Base-by-base conservation (phyloP, 2,329 filamentous ascomycete species). In the Hymenoscyphus occultus region DNA sequence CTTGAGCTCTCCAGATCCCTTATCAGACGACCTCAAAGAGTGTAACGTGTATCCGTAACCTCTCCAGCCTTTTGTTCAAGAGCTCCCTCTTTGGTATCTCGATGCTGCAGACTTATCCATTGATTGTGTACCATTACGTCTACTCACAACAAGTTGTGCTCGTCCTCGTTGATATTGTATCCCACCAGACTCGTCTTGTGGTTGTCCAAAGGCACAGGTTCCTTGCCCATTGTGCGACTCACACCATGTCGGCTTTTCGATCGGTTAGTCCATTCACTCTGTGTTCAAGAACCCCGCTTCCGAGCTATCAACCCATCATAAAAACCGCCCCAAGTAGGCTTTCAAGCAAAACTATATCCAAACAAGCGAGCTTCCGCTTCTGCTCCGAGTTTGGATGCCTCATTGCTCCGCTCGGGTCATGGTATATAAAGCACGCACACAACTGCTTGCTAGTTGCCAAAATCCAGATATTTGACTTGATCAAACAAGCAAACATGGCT, bases 221-320 rank as follows among this genome's bases (percentile, higher is more conserved):
- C 16, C n/a, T 45, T 9, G 16, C 42, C n/a, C n/a, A 9, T 45
- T 51, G 45, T 51, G 10, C 45, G 22, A 51, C 45, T 19, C 3
- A 22, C 19, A 12, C 57, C 64, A 66, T 32, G 68, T 71, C 66
- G 70, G 69, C 61, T 67, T 65, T 60, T 63, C 64, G 60, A 66
- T 71, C 39, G 69, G 69, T 69, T 57, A 57, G 54, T 57, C 13
- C 28, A 57, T 51, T 51, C 19, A 51, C 45, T 10, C 22, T 51
- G 45, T 51, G 45, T 51, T 19, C 45, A 51, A 51, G 35, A 48
- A 51, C 45, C 45, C 45, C 19, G n/a, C 45, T 28, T 19, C 10
- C 28, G 12, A 45, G 4, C 58, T 56, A 5, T 35, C 51, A 14
- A 28, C 28, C 48, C 56, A 35, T 12, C 39, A 56, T n/a, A 51